A percentile compares a stretch with the other conserved stretches of the same genome.
phyloP scores from a whole-genome alignment of 1,284 basidiomycete genomes.

The Ganoderma sinense region DNA sequence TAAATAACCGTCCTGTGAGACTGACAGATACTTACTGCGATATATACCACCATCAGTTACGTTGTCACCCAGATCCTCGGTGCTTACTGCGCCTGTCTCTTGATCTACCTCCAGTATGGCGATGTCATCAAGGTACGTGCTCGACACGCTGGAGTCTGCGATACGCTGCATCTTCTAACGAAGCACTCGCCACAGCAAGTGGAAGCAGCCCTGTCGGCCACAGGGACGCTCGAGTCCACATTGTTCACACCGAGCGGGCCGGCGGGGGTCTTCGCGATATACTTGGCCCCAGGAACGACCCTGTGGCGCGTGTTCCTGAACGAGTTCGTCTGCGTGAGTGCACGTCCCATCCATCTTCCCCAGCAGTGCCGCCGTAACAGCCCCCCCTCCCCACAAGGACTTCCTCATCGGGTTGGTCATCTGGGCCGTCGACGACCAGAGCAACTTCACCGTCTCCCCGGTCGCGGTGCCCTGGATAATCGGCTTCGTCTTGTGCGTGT shows the following conservation, averaged over 20 bases:
- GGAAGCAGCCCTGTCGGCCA: conserved; percentile 50
- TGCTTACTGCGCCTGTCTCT: conserved; percentile 62
- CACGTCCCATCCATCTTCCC: background rate
- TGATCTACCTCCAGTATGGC: conserved; percentile 70
- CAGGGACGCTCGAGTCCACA: conserved; percentile 47
- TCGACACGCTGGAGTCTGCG: background rate
- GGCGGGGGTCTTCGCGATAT: conserved; percentile 69
- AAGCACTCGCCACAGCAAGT: conserved; percentile 39
- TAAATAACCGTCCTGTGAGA: background rate
- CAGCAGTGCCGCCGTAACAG: background rate
- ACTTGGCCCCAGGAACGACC: conserved; percentile 54
- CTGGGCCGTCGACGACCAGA: conserved; percentile 66
- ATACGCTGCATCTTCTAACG: background rate
- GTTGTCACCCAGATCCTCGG: conserved; percentile 70
- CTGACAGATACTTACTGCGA: background rate
- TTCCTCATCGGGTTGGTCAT: conserved; percentile 68
- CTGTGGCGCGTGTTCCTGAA: conserved; percentile 67
- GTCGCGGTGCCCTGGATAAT: conserved; percentile 58
- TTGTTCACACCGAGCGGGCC: conserved; percentile 69
- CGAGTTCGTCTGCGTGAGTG: conserved; percentile 68
- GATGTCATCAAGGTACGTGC: conserved; percentile 50
- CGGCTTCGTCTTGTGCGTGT: conserved; percentile 62
- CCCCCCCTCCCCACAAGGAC: conserved; percentile 51
- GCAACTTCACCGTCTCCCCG: conserved; percentile 67
- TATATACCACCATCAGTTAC: conserved; percentile 51